A percentile compares a stretch with the other conserved stretches of the same genome.
Conservation (phyloP, 768 basidiomycete species). For the Xanthoconium stramineum region DNA sequence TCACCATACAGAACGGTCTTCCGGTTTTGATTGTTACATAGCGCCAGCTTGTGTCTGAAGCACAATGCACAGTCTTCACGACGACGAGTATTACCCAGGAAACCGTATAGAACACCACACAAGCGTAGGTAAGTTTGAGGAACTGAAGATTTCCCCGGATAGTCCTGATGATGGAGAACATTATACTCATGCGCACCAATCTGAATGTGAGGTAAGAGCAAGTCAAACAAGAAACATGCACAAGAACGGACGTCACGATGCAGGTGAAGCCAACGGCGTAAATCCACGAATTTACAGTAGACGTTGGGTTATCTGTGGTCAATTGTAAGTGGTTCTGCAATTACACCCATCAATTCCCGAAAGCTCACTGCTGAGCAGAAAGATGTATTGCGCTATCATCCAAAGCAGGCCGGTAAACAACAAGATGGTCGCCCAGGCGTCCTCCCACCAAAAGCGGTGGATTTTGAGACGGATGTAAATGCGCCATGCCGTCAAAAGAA, state of each 20-base stretch:
- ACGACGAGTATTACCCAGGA: background rate
- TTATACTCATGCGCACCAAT: background rate
- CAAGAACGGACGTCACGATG: background rate
- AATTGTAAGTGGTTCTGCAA: background rate
- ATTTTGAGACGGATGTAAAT: slow-evolving; percentile 15
- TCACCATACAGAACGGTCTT: slow-evolving; percentile 11
- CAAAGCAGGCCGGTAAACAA: background rate
- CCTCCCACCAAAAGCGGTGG: background rate
- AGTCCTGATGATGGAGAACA: background rate
- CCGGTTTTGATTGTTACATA: background rate
- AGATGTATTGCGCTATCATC: background rate
- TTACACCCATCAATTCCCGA: background rate
- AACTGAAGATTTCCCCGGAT: background rate
- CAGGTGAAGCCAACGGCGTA: background rate
- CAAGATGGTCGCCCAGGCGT: background rate
- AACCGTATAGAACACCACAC: background rate
- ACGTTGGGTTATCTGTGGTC: background rate
- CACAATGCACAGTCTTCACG: background rate
- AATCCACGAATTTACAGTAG: background rate
- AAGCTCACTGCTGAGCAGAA: background rate
- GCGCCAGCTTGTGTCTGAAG: background rate
- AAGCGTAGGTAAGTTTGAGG: background rate
- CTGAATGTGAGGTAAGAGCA: background rate
- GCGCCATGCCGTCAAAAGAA: slow-evolving; percentile 17
- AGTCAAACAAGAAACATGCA: background rate